These are phyloP conservation scores for Dacryopinax spathularia DNA, from an alignment of 768 basidiomycete genomes.

Conservation along the genomic window DNA sequence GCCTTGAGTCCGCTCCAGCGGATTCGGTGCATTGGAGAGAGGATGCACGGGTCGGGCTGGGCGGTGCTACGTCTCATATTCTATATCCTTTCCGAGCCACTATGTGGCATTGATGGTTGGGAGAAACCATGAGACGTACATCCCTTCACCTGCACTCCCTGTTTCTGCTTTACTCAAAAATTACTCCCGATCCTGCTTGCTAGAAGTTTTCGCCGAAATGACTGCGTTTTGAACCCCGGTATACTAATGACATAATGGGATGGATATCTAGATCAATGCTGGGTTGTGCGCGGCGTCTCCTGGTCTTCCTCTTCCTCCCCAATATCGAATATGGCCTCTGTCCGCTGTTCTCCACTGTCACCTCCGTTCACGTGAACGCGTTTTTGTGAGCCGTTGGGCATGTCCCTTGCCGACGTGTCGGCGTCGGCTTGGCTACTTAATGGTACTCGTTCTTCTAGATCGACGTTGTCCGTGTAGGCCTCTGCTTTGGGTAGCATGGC, in stretches of 20 bases:
- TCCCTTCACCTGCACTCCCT: neutral
- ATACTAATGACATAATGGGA: neutral
- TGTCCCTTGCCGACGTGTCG: neutral
- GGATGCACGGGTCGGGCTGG: neutral
- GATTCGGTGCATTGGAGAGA: neutral
- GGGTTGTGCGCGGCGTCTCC: constrained; percentile 12
- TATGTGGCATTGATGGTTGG: neutral
- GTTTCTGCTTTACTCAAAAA: neutral
- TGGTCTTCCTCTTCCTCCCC: constrained; percentile 37
- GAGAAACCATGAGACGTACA: constrained; percentile 4
- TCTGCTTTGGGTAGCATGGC: constrained; percentile 9
- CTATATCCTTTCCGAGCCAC: constrained; percentile 2
- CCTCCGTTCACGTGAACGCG: neutral
- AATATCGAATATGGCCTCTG: constrained; percentile 32
- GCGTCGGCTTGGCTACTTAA: neutral
- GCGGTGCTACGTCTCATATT: neutral
- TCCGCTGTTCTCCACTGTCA: constrained; percentile 9
- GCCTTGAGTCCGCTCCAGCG: neutral
- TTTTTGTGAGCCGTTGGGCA: neutral
- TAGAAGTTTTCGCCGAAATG: neutral
- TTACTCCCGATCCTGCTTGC: no score
- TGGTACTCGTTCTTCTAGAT: neutral
- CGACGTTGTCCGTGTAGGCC: neutral
- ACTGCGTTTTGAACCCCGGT: neutral
- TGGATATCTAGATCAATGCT: constrained; percentile 1